These are phyloP conservation scores for Talaromyces borbonicus DNA, from an alignment of 495 filamentous ascomycete genomes.

Conservation along the genomic window DNA sequence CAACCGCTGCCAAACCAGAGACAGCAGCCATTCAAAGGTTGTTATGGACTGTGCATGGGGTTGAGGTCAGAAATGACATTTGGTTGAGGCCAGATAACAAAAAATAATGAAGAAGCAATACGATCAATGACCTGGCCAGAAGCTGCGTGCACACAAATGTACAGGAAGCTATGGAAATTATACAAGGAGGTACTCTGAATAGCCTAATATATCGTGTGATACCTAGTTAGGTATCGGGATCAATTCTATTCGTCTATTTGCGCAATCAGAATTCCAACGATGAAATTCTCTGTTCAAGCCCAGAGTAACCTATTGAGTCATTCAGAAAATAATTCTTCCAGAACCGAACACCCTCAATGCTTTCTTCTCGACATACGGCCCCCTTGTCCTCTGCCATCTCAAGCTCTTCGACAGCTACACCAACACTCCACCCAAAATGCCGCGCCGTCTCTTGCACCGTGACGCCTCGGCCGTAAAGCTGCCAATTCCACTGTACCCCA, in stretches of 20 bases:
- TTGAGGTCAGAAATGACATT: too few species aligned
- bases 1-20: too few species aligned
- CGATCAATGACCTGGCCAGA: too few species aligned
- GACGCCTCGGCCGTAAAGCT: slow-evolving; percentile 66
- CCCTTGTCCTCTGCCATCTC: slow-evolving; percentile 95
- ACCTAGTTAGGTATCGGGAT: neutral
- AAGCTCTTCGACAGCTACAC: slow-evolving; percentile 90
- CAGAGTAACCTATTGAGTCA: neutral
- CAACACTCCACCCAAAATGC: slow-evolving; percentile 94
- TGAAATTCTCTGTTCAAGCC: slow-evolving; percentile 4
- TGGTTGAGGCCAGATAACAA: too few species aligned
- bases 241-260: neutral
- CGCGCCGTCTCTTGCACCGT: slow-evolving; percentile 86
- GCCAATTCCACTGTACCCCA: slow-evolving; percentile 65
- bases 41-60: too few species aligned
- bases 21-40: too few species aligned
- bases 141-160: too few species aligned
- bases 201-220: neutral
- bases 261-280: neutral
- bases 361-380: slow-evolving; percentile 70
- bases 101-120: too few species aligned
- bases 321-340: slow-evolving; percentile 52
- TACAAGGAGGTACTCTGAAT: too few species aligned
- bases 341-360: slow-evolving; percentile 71
- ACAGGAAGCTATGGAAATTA: too few species aligned